phyloP scores from a whole-genome alignment of 2,329 filamentous ascomycete species.

The Penicillium frequentans region DNA sequence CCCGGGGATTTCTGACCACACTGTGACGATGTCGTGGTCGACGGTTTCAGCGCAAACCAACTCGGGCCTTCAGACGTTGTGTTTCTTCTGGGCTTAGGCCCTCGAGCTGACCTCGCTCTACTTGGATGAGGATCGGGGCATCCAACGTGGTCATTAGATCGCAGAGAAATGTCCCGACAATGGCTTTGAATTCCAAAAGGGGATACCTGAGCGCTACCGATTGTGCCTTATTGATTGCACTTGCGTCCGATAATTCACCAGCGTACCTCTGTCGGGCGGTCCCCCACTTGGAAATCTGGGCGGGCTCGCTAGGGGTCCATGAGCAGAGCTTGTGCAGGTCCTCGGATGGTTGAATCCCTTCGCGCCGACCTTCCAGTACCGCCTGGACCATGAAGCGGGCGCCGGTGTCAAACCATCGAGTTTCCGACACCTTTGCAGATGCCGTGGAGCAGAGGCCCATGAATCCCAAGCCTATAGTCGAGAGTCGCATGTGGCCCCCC shows the following conservation, averaged over 20 bases:
- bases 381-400: slow-evolving; percentile 53
- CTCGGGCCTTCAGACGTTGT: slow-evolving; percentile 30
- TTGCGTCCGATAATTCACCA: slow-evolving; percentile 20
- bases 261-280: slow-evolving; percentile 20
- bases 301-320: slow-evolving; percentile 41
- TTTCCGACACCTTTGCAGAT: slow-evolving; percentile 26
- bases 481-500: slow-evolving; percentile 28
- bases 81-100: slow-evolving; percentile 42
- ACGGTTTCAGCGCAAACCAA: slow-evolving; percentile 21
- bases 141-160: slow-evolving; percentile 45
- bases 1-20: not conserved
- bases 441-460: slow-evolving; percentile 48
- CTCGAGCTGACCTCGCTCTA: slow-evolving; percentile 50
- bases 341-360: slow-evolving; percentile 37
- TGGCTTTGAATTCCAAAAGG: slow-evolving; percentile 34
- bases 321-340: slow-evolving; percentile 46
- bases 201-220: slow-evolving; percentile 8
- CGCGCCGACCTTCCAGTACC: slow-evolving; percentile 47
- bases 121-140: slow-evolving; percentile 52
- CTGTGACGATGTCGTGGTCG: not conserved
- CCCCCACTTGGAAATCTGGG: slow-evolving; percentile 36
- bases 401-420: slow-evolving; percentile 48
- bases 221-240: slow-evolving; percentile 19
- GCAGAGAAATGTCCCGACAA: slow-evolving; percentile 43
- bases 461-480: slow-evolving; percentile 50